phyloP scores from a whole-genome alignment of 306 rosid genomes.

The Mucuna pruriens region DNA sequence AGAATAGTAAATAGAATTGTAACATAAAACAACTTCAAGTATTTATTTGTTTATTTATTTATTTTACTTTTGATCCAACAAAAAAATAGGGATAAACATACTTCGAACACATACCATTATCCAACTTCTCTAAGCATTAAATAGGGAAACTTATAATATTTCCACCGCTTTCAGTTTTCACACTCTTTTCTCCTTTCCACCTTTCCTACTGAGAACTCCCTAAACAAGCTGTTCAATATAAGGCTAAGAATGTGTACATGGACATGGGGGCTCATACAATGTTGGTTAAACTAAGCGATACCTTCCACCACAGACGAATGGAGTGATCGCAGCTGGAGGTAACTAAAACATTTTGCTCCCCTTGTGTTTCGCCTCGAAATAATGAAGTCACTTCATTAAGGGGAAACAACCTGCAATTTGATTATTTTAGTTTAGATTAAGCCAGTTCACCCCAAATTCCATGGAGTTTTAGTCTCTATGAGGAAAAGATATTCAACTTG shows the following conservation, averaged over 20 bases:
- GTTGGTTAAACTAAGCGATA: constrained; percentile 38
- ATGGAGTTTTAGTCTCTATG: background rate
- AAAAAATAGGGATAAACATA: background rate
- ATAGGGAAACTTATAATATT: background rate
- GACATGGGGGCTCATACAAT: constrained; percentile 12
- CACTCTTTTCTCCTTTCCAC: constrained; percentile 12
- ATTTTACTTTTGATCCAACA: background rate
- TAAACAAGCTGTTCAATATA: background rate
- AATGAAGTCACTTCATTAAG: constrained; percentile 53
- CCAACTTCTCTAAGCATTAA: constrained; percentile 20
- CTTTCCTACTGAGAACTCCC: background rate
- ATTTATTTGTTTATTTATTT: background rate
- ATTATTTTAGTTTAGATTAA: constrained; percentile 35
- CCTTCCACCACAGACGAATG: constrained; percentile 91
- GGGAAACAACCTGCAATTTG: constrained; percentile 73
- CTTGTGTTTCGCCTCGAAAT: constrained; percentile 46
- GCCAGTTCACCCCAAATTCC: background rate
- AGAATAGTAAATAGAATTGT: background rate
- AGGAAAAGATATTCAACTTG: constrained; percentile 18
- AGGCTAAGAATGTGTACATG: background rate
- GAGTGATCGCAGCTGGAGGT: constrained; percentile 88
- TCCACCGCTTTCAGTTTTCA: background rate
- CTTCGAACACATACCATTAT: background rate
- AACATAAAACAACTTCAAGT: constrained; percentile 9
- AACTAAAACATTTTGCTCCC: constrained; percentile 59